Evolutionary conservation across 345 rosid species (phyloP).

Genomic region (sweet orange (Citrus sinensis)): DNA sequence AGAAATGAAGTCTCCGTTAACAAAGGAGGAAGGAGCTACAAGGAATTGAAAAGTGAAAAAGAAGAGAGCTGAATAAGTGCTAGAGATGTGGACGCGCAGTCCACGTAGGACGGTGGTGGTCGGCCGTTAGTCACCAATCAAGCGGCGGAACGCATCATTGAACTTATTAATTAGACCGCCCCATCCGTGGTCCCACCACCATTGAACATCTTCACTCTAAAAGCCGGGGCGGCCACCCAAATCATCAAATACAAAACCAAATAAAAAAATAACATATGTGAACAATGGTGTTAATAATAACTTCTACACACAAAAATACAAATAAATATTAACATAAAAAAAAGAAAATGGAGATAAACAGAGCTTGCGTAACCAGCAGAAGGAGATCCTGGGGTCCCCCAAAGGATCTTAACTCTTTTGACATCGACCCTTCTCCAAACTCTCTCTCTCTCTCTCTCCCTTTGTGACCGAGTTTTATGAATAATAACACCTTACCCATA

Average conservation of each 20-base stretch:
- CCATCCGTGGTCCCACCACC: slow-evolving; percentile 35
- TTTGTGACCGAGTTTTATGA: neutral
- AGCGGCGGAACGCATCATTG: slow-evolving; percentile 78
- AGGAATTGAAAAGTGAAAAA: neutral
- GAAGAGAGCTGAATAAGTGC: neutral
- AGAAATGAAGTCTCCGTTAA: neutral
- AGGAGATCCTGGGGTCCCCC: slow-evolving; percentile 52
- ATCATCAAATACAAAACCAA: neutral
- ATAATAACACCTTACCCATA: slow-evolving; percentile 16
- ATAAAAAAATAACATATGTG: neutral
- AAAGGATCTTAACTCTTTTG: slow-evolving; percentile 37
- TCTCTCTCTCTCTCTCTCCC: neutral
- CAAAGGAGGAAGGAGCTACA: neutral
- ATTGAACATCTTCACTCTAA: slow-evolving; percentile 5
- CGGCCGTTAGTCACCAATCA: slow-evolving; percentile 67
- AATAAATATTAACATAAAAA: neutral
- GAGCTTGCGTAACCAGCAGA: slow-evolving; percentile 56
- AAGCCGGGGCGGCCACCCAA: slow-evolving; percentile 42
- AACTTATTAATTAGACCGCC: slow-evolving; percentile 27
- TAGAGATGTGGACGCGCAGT: slow-evolving; percentile 23
- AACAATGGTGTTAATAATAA: no score
- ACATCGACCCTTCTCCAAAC: slow-evolving; percentile 46
- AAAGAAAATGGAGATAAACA: slow-evolving; percentile 4
- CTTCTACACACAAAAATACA: no score
- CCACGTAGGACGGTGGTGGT: slow-evolving; percentile 92